Conservation (phyloP, 2,329 filamentous ascomycete genomes). For the Zymoseptoria crescenta region DNA sequence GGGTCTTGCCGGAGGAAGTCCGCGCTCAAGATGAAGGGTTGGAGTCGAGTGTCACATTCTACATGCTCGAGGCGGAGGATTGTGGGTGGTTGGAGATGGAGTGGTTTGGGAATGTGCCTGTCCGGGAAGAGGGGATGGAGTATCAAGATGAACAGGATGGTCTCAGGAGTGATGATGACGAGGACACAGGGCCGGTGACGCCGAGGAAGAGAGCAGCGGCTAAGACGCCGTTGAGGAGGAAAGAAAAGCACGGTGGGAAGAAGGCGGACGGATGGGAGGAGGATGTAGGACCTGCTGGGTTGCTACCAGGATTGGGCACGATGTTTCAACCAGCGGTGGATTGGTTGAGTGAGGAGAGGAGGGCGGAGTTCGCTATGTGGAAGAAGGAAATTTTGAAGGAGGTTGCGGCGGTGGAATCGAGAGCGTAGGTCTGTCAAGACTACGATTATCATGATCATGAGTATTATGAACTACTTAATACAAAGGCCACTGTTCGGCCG, state of each 20-base stretch:
- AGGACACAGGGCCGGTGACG: constrained; percentile 6
- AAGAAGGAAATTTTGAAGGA: constrained; percentile 51
- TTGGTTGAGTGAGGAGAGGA: constrained; percentile 57
- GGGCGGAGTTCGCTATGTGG: constrained; percentile 57
- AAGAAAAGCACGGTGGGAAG: constrained; percentile 26
- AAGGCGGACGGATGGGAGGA: constrained; percentile 14
- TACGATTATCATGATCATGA: neutral
- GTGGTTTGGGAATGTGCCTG: constrained; percentile 18
- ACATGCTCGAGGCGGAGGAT: constrained; percentile 17
- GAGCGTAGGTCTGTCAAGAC: neutral
- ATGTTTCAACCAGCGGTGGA: constrained; percentile 73
- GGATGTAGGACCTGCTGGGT: constrained; percentile 21
- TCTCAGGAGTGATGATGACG: neutral
- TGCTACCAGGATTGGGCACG: constrained; percentile 46
- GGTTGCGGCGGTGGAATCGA: constrained; percentile 34
- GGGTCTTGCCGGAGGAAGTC: constrained; percentile 3
- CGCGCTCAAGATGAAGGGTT: constrained; percentile 4
- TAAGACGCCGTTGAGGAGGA: constrained; percentile 30
- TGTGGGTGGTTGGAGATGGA: constrained; percentile 19
- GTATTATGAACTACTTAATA: neutral
- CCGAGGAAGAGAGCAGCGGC: constrained; percentile 13
- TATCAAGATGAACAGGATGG: constrained; percentile 10
- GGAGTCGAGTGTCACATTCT: constrained; percentile 11
- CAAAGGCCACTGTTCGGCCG: neutral
- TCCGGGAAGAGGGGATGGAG: constrained; percentile 36